Conservation (phyloP, 345 rosid species). For the Durio zibethinus region DNA sequence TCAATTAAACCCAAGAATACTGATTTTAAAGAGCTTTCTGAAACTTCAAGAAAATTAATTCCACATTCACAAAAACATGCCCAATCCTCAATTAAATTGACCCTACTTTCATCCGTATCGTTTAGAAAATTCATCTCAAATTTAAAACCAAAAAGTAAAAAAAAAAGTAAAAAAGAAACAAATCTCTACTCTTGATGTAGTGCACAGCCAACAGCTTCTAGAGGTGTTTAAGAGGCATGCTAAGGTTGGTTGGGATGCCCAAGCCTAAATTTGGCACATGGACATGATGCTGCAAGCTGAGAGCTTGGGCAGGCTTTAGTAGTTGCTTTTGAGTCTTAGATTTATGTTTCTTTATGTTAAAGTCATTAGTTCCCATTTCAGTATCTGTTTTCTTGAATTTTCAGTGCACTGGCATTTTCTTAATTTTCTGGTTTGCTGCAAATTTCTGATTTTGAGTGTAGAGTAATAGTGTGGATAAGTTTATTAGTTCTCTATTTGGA, state of each 20-base stretch:
- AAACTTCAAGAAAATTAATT: background rate
- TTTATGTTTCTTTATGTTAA: background rate
- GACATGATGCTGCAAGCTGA: background rate
- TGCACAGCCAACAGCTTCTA: background rate
- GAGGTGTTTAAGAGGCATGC: background rate
- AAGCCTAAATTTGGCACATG: background rate
- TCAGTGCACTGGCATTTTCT: background rate
- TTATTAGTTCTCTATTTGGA: background rate
- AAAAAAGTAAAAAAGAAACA: background rate
- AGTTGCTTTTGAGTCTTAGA: background rate
- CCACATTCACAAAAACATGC: slow-evolving; percentile 1
- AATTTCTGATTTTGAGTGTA: background rate
- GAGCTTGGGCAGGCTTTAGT: background rate
- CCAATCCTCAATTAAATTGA: background rate
- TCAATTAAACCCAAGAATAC: background rate
- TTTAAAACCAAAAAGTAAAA: background rate
- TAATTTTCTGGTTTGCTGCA: background rate
- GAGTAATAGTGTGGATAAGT: background rate
- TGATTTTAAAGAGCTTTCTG: background rate
- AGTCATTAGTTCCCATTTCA: background rate
- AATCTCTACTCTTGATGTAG: background rate
- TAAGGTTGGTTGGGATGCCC: background rate
- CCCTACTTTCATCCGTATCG: background rate
- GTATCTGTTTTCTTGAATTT: background rate
- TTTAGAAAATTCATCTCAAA: background rate